Evolutionary conservation across 306 rosid species (phyloP), one percentile per base, ranked within the genome.

Genomic region (Cucurbita maxima): DNA sequence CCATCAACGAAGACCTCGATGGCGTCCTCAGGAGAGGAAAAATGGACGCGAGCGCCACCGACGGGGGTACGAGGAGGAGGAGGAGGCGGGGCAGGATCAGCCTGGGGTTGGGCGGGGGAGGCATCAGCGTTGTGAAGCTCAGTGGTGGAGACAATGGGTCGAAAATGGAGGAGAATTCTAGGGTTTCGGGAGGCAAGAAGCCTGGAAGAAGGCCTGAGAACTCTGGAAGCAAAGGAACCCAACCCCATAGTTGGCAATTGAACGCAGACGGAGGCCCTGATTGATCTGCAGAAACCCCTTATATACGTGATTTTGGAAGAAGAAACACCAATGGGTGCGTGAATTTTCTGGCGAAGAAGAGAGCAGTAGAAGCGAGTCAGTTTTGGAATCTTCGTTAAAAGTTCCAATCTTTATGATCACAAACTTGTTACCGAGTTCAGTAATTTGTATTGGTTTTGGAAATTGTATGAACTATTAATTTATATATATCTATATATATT

Each of bases 1-100:
- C 97, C 99, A 76, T 94, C 97, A 0, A 94, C 99, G 73, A 88
- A 91, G 13, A 89, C 95, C 84, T 95, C 99, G 76, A 95, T 89
- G 20, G 96, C 96, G 16, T 95, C 96, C 0, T 95, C 97, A 0
- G 97, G 96, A 37, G 84, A 89, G 6, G 86, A 6, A 66, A 95
- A 89, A 14, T 95, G 88, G 72, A 95, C 84, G 22, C 99, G 84
- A 4, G 96, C 97, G 10, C 90, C 97, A 7, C 77, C 96, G 0
- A 95, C 78, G 1, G 99, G 90, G 4, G 87, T 58, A 10, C 89
- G 83, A 0, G 97, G 91, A 0, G 89, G 84, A 41, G 41, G 54
- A 15, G 86, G 87, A 73, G 81, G 85, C 5, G 86, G 78, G 2
- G 76, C 53, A 18, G 84, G 79, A 8, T 77, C 84, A 9, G 78